Evolutionary conservation across 2,329 filamentous ascomycete genomes (phyloP), one percentile per base, ranked within the genome.

Genomic region (Annulohypoxylon truncatum): DNA sequence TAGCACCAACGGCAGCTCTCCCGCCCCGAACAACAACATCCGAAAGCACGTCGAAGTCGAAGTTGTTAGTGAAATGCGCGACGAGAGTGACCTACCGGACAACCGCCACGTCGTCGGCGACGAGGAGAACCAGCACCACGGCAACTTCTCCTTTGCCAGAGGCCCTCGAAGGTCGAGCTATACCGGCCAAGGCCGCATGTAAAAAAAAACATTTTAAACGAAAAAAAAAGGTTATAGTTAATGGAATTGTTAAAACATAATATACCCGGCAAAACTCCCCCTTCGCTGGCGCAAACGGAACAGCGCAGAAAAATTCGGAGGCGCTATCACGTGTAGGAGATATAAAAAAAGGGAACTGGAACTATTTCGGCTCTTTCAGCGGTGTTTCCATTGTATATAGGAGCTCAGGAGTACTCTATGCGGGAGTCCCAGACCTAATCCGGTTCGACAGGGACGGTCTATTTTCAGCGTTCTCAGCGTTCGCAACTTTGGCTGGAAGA

Each of bases 11-110:
- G 67, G 48, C 8, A 64, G 61, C 15, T 61, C 46, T 4, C 61
- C 71, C 0, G 9, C 71, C 0, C 74, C 70, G 12, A 76, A 76
- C 2, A 76, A 76, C 1, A 83, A 82, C 29, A 78, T 83, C n/a
- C 81, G 78, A 0, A 82, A 79, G 50, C 74, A 82, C 46, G 73
- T 83, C 15, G 77, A 81, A 51, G 70, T 82, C 2, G 69, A 57
- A 8, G 63, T 71, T 28, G 61, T 69, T 28, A 64, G 67, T 31
- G 66, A 67, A 33, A 44, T 38, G 20, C 58, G 67, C 1, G 65
- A 71, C 26, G 59, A 64, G n/a, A 53, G 12, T 15, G 57, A 61
- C 26, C 15, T 29, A 4, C 2, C 33, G 8, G 60, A 63, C 13
- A 50, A 46, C 38, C 48, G 29, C 5, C 50, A 50, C 9, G 40